Conservation (phyloP, 2,329 filamentous ascomycete genomes). For the Fusarium bactridioides region DNA sequence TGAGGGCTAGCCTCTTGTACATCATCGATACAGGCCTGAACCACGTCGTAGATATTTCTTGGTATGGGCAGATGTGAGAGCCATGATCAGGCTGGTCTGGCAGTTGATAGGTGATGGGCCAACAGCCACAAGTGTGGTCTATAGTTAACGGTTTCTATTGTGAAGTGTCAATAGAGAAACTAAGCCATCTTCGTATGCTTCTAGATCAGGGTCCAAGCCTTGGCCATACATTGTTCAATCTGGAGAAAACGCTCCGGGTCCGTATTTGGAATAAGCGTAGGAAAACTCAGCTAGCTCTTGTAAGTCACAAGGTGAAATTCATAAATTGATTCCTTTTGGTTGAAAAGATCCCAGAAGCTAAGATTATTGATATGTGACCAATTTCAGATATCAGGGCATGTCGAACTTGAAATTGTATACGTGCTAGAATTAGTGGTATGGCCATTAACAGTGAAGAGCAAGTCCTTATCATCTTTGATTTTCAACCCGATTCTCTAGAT, state of each 20-base stretch:
- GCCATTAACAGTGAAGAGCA: background rate
- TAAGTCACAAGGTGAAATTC: background rate
- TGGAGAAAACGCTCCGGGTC: background rate
- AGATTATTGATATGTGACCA: background rate
- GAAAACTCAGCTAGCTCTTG: background rate
- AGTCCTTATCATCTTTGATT: background rate
- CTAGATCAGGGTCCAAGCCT: background rate
- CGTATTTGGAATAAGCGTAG: background rate
- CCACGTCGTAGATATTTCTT: background rate
- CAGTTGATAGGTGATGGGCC: background rate
- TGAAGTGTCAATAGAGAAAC: background rate
- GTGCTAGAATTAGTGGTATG: background rate
- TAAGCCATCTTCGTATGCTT: background rate
- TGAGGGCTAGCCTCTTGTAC: background rate
- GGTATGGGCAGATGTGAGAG: background rate
- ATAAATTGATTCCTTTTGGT: background rate
- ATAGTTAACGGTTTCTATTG: background rate
- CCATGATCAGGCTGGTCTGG: background rate
- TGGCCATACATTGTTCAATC: background rate
- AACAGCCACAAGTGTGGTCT: background rate
- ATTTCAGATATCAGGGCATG: background rate
- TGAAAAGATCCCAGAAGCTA: background rate
- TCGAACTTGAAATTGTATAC: background rate
- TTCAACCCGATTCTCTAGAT: background rate
- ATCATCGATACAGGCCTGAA: background rate